phyloP scores from a whole-genome alignment of 2,329 filamentous ascomycete species.

The Diaporthe batatas region DNA sequence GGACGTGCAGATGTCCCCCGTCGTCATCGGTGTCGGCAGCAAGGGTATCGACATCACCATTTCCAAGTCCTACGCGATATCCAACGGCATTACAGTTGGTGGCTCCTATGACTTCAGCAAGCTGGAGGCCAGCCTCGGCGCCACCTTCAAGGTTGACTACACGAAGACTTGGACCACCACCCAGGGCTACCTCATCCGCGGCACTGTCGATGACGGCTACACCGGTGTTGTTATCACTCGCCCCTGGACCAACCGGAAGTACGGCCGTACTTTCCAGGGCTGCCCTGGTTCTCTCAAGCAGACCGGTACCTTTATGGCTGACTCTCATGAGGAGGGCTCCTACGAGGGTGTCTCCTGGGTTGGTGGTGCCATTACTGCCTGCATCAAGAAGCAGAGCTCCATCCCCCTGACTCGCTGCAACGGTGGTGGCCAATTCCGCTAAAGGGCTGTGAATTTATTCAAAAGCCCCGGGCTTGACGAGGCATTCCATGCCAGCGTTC shows the following conservation, averaged over 20 bases:
- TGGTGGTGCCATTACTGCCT: background rate
- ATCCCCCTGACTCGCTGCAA: background rate
- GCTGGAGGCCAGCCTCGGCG: background rate
- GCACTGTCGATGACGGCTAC: background rate
- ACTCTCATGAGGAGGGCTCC: background rate
- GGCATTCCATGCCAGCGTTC: background rate
- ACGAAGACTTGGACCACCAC: background rate
- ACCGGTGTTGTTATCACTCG: background rate
- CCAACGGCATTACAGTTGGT: background rate
- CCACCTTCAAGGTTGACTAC: background rate
- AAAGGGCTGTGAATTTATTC: background rate
- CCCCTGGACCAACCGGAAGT: background rate
- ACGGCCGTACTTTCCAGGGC: background rate
- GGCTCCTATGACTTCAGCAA: background rate
- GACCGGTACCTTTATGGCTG: background rate
- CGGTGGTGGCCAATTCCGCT: background rate
- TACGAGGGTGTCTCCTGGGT: background rate
- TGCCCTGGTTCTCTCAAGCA: background rate
- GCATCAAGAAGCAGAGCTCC: background rate
- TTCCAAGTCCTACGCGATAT: background rate
- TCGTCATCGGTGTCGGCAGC: background rate
- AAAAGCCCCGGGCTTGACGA: background rate
- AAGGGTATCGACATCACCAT: background rate
- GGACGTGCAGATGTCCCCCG: background rate
- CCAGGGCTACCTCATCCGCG: background rate